Evolutionary conservation across 306 rosid genomes (phyloP).

Genomic region (Myrica gale): DNA sequence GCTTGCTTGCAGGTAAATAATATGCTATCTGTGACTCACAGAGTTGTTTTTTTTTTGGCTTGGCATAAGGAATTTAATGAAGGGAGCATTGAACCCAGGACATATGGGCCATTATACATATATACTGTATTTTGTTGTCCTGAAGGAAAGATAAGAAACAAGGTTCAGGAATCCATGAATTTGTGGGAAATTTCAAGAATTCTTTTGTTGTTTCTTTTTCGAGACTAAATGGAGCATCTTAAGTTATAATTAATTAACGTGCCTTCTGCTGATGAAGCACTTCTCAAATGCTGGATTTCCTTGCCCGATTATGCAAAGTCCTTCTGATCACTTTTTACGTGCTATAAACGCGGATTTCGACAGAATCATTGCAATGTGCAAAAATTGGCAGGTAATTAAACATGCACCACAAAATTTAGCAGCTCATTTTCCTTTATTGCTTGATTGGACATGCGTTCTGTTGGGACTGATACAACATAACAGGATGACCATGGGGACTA

Average conservation of each 20-base stretch:
- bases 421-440: not conserved
- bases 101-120: slow-evolving; percentile 2
- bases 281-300: slow-evolving; percentile 99
- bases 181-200: slow-evolving; percentile 3
- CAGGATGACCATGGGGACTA: slow-evolving; percentile 97
- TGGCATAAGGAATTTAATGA: slow-evolving; percentile 13
- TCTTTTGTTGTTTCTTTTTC: slow-evolving; percentile 6
- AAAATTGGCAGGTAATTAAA: slow-evolving; percentile 88
- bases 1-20: slow-evolving; percentile 88
- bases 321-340: slow-evolving; percentile 95
- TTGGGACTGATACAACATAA: slow-evolving; percentile 30
- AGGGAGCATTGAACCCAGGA: slow-evolving; percentile 18
- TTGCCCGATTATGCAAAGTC: slow-evolving; percentile 99
- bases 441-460: slow-evolving; percentile 15
- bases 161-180: slow-evolving; percentile 1
- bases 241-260: slow-evolving; percentile 27
- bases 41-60: not conserved
- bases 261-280: slow-evolving; percentile 67
- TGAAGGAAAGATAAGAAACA: slow-evolving; percentile 9
- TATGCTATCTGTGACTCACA: not conserved
- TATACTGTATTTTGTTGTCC: slow-evolving; percentile 15
- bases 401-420: not conserved
- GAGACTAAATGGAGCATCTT: slow-evolving; percentile 25
- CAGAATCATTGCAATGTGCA: slow-evolving; percentile 96
- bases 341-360: slow-evolving; percentile 97